Conservation (phyloP, 192 early-diverging fungal species). For the Diversispora eburnea region DNA sequence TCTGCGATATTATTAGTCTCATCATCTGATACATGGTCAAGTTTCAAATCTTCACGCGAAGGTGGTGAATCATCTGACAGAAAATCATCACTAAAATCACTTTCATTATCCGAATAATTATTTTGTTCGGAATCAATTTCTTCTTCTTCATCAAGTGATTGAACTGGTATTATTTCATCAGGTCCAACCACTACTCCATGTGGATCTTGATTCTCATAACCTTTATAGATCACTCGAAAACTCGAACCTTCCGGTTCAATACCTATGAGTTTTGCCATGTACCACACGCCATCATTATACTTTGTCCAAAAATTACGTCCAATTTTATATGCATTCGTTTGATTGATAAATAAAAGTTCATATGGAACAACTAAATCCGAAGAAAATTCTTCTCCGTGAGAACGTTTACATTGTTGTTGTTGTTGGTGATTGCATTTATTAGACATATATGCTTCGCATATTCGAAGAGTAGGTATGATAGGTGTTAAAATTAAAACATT, state of each 20-base stretch:
- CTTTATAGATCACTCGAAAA: constrained; percentile 14
- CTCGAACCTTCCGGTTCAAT: background rate
- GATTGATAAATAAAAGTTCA: constrained; percentile 6
- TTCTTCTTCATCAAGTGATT: background rate
- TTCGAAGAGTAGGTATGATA: background rate
- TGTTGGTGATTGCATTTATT: background rate
- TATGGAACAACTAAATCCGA: constrained; percentile 7
- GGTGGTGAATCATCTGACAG: background rate
- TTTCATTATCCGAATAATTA: background rate
- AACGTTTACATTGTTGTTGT: background rate
- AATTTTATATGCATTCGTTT: constrained; percentile 10
- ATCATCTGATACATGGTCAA: background rate
- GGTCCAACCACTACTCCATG: constrained; percentile 2
- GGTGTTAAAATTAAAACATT: constrained; percentile 17
- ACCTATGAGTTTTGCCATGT: constrained; percentile 10
- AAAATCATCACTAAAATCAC: background rate
- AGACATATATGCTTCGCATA: constrained; percentile 9
- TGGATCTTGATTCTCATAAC: constrained; percentile 14
- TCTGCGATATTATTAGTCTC: constrained; percentile 4
- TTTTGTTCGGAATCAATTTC: background rate
- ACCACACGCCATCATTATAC: constrained; percentile 12
- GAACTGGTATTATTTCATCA: constrained; percentile 16
- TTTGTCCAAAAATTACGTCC: constrained; percentile 9
- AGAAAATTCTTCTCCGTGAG: constrained; percentile 12
- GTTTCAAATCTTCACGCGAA: background rate